phyloP scores from a whole-genome alignment of 2,329 filamentous ascomycete species.

The Dactylellina sp. region DNA sequence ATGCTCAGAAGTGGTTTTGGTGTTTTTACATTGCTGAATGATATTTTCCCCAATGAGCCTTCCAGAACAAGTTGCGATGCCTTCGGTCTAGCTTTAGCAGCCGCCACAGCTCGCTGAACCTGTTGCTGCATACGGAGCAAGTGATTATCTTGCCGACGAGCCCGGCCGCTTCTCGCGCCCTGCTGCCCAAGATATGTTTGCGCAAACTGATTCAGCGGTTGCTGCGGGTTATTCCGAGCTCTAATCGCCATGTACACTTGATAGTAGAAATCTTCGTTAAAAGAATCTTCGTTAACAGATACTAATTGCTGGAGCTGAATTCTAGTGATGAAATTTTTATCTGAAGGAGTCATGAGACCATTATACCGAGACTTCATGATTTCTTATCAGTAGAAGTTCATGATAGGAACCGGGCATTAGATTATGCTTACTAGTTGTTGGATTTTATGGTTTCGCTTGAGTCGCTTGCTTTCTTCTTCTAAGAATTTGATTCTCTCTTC shows the following conservation, averaged over 20 bases:
- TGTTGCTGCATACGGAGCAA: conserved; percentile 99
- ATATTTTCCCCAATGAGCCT: conserved; percentile 95
- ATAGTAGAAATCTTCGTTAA: conserved; percentile 97
- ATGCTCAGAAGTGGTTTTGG: conserved; percentile 95
- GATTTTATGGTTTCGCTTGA: conserved; percentile 98
- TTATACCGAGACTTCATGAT: conserved; percentile 78
- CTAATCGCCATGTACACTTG: conserved; percentile 96
- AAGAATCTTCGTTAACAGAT: conserved; percentile 82
- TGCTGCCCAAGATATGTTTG: conserved; percentile 98
- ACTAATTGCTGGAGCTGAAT: conserved; percentile 98
- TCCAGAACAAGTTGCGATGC: conserved; percentile 97
- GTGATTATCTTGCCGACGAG: conserved; percentile 81
- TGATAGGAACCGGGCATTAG: too few species aligned
- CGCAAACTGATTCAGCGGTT: conserved; percentile 94
- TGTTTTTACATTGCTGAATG: conserved; percentile 98
- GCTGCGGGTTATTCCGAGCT: conserved; percentile 88
- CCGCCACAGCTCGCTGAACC: conserved; percentile 95
- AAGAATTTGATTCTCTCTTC: conserved; percentile 85
- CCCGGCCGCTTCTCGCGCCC: conserved; percentile 74
- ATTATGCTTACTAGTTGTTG: conserved; percentile 58
- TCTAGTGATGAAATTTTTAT: conserved; percentile 98
- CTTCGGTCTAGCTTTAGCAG: conserved; percentile 96
- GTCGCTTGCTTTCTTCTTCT: conserved; percentile 90
- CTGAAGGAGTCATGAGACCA: conserved; percentile 97
- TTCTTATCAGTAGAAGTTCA: too few species aligned